phyloP scores from a whole-genome alignment of 2,329 filamentous ascomycete genomes.

The Hymenoscyphus fructigenus region DNA sequence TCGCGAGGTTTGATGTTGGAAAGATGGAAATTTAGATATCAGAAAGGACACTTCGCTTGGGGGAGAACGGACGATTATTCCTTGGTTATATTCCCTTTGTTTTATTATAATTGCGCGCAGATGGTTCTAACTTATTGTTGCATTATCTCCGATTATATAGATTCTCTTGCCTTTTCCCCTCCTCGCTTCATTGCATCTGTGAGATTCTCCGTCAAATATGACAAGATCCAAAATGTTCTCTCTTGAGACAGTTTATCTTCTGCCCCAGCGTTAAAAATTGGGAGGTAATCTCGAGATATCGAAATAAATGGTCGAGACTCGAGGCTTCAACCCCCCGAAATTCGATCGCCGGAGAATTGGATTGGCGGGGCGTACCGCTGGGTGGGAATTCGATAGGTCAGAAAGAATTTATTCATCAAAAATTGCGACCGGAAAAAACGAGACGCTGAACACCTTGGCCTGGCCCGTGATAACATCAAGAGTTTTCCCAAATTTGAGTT shows the following conservation, averaged over 20 bases:
- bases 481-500: not conserved
- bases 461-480: not conserved
- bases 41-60: no score
- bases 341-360: not conserved
- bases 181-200: no score
- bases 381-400: not conserved
- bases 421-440: not conserved
- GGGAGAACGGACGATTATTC: not conserved
- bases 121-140: constrained; percentile 3
- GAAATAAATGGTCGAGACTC: not conserved
- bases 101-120: constrained; percentile 11
- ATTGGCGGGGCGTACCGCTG: not conserved
- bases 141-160: constrained; percentile 5
- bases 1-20: not conserved
- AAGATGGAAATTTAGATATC: no score
- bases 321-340: not conserved
- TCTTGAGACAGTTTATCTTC: no score
- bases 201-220: no score
- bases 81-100: constrained; percentile 4
- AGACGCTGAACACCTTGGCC: not conserved
- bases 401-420: not conserved
- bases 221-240: no score
- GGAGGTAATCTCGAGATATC: not conserved
- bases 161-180: no score
- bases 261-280: not conserved